Conservation (phyloP, 495 filamentous ascomycete genomes). For the Aspergillus bertholletiae region DNA sequence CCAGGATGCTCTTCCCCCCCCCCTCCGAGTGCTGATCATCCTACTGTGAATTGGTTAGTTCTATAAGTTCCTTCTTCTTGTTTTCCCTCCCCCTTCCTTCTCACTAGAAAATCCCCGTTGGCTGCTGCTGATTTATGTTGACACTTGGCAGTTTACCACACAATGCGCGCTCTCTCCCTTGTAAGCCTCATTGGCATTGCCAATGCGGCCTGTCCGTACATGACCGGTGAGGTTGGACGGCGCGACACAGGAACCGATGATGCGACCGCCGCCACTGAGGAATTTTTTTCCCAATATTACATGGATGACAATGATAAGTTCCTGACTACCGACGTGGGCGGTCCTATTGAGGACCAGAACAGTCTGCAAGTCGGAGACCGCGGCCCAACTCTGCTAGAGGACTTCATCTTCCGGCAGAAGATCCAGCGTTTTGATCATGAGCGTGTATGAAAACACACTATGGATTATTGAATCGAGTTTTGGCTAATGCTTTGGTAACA, state of each 20-base stretch:
- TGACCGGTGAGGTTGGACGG: conserved; percentile 30
- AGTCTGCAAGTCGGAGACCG: conserved; percentile 70
- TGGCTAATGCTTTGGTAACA: conserved; percentile 6
- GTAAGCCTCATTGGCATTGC: conserved; percentile 34
- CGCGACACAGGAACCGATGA: conserved; percentile 22
- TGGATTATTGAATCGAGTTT: neutral
- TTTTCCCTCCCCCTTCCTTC: neutral
- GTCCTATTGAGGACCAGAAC: conserved; percentile 65
- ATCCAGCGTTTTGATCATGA: conserved; percentile 83
- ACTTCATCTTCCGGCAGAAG: conserved; percentile 81
- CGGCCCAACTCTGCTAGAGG: conserved; percentile 72
- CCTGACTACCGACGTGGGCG: conserved; percentile 72
- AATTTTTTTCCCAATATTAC: conserved; percentile 55
- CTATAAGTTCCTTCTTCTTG: neutral
- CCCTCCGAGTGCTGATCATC: neutral
- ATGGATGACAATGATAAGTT: conserved; percentile 60
- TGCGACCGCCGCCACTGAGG: conserved; percentile 36
- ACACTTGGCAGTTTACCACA: neutral
- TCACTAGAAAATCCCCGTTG: neutral
- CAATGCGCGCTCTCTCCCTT: conserved; percentile 29
- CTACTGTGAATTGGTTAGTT: neutral
- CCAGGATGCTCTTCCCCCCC: no score
- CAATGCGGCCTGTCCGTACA: conserved; percentile 42
- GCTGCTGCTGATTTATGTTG: neutral
- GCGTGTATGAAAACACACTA: conserved; percentile 35